phyloP scores from a whole-genome alignment of 371 early-diverging fungal species.

The Apophysomyces ossiformis region DNA sequence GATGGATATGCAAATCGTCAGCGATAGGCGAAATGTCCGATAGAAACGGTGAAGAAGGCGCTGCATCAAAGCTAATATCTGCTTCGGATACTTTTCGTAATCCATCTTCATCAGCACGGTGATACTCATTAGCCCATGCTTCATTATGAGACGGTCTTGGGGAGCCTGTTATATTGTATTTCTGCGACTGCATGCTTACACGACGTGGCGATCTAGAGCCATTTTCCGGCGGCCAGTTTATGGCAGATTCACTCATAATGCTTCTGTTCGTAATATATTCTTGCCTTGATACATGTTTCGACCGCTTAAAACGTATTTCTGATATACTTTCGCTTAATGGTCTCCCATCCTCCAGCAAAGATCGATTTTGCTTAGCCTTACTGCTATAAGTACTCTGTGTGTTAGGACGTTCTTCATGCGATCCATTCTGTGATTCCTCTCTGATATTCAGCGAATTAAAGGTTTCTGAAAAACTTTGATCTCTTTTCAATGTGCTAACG shows the following conservation, averaged over 20 bases:
- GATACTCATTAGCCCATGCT: neutral
- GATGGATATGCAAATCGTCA: neutral
- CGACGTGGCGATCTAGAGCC: too few relatives aligned
- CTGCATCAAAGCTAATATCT: neutral
- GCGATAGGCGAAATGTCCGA: constrained; percentile 1
- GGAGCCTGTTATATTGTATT: neutral
- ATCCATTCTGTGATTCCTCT: neutral
- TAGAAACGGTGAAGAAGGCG: neutral
- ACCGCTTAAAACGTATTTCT: too few relatives aligned
- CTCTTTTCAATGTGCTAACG: neutral
- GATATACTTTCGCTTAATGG: too few relatives aligned
- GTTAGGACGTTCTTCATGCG: neutral
- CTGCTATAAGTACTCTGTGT: neutral
- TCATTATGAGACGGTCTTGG: neutral
- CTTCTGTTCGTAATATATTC: too few relatives aligned
- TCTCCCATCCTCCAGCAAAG: too few relatives aligned
- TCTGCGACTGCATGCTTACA: too few relatives aligned
- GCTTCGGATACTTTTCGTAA: neutral
- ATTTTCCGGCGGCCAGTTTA: too few relatives aligned
- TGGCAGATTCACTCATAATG: too few relatives aligned
- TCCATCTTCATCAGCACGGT: neutral
- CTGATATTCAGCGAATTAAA: neutral
- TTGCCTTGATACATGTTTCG: too few relatives aligned
- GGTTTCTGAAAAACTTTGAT: neutral
- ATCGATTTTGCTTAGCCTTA: too few relatives aligned